Evolutionary conservation across 2,329 filamentous ascomycete species (phyloP).

Genomic region (Hypoxylon sp.): DNA sequence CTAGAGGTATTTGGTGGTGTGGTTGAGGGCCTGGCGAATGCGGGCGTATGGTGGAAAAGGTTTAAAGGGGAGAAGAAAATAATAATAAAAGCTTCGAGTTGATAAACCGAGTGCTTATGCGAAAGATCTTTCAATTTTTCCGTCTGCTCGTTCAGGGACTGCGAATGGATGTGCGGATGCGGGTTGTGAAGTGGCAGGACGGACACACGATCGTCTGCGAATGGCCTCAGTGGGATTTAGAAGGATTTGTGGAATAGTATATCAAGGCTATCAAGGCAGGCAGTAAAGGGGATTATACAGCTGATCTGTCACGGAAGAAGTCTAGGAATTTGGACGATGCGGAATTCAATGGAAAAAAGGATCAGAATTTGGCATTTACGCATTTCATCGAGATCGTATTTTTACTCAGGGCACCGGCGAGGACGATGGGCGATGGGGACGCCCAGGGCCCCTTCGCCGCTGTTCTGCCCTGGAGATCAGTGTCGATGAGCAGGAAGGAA

Average conservation of each 20-base stretch:
- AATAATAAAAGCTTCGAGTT: background rate
- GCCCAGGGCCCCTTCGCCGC: background rate
- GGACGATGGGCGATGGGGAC: background rate
- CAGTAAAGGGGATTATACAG: background rate
- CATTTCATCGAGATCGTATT: conserved; percentile 4
- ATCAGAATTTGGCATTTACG: background rate
- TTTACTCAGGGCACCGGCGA: background rate
- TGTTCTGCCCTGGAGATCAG: background rate
- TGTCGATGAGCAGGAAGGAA: conserved; percentile 1
- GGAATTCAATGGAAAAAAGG: conserved; percentile 2
- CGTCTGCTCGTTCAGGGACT: background rate
- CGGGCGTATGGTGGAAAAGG: background rate
- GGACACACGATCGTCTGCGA: no score
- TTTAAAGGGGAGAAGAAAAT: background rate
- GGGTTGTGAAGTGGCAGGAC: background rate
- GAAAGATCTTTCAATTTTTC: background rate
- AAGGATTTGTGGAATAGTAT: background rate
- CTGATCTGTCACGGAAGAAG: background rate
- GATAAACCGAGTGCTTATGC: background rate
- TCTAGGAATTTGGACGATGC: background rate
- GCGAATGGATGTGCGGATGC: background rate
- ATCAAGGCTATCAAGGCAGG: background rate
- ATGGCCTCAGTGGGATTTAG: conserved; percentile 9
- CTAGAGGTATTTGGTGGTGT: background rate
- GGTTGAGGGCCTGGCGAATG: background rate